Conservation (phyloP, 345 rosid species). For the Lepidium africanum region DNA sequence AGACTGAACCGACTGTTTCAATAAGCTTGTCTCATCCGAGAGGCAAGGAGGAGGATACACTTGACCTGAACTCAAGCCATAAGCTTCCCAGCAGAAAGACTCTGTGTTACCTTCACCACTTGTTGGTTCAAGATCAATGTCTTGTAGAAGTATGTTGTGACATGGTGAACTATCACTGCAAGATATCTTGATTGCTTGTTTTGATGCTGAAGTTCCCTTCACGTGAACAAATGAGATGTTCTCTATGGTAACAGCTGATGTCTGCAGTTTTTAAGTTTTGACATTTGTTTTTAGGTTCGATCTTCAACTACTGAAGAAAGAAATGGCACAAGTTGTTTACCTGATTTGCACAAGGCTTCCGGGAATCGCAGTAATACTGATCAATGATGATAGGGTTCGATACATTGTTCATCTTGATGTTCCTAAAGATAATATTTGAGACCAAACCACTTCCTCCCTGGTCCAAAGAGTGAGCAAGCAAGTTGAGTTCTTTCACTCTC, state of each 20-base stretch:
- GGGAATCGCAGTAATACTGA: slow-evolving; percentile 82
- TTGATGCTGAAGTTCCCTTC: slow-evolving; percentile 71
- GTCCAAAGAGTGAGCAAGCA: not conserved
- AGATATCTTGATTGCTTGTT: slow-evolving; percentile 57
- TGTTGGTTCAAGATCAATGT: slow-evolving; percentile 47
- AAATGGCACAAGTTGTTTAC: slow-evolving; percentile 26
- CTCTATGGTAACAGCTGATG: slow-evolving; percentile 58
- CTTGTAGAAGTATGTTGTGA: slow-evolving; percentile 50
- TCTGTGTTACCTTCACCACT: slow-evolving; percentile 24
- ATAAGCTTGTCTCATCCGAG: slow-evolving; percentile 28
- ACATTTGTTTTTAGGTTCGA: not conserved
- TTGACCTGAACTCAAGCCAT: slow-evolving; percentile 50
- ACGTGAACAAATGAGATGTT: slow-evolving; percentile 52
- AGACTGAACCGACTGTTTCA: slow-evolving; percentile 35
- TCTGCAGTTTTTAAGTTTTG: slow-evolving; percentile 44
- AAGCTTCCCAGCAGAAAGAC: slow-evolving; percentile 80
- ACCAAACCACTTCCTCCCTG: slow-evolving; percentile 89
- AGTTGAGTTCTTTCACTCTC: not conserved
- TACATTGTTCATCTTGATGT: slow-evolving; percentile 66
- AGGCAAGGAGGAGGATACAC: slow-evolving; percentile 62
- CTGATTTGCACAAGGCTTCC: slow-evolving; percentile 71
- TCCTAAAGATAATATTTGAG: slow-evolving; percentile 46
- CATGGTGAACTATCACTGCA: slow-evolving; percentile 71
- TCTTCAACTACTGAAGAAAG: not conserved
- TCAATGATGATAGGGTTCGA: slow-evolving; percentile 78